These are phyloP conservation scores for Nemania serpens DNA, from an alignment of 2,329 filamentous ascomycete species.

Conservation along the genomic window DNA sequence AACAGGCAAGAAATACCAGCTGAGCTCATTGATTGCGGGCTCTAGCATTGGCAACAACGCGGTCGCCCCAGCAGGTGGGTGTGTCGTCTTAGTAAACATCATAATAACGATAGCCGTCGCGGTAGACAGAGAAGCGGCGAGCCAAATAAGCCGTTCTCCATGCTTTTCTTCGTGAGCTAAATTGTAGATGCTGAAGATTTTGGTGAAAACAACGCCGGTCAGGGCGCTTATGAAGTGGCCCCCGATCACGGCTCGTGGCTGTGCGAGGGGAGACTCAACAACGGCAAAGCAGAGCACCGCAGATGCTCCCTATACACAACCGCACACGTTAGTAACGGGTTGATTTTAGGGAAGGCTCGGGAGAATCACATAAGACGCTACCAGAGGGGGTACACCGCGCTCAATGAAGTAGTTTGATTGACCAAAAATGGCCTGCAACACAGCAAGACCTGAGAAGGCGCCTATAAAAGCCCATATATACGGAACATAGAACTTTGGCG, in stretches of 20 bases:
- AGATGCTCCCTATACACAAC: neutral
- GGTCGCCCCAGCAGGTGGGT: conserved; percentile 12
- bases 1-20: conserved; percentile 7
- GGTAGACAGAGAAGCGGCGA: conserved; percentile 5
- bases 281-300: conserved; percentile 10
- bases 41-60: conserved; percentile 1
- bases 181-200: conserved; percentile 6
- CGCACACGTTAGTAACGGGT: neutral
- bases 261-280: conserved; percentile 7
- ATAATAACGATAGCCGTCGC: neutral
- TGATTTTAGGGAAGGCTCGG: neutral
- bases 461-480: conserved; percentile 14
- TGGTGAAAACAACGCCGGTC: conserved; percentile 1
- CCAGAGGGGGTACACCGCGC: conserved; percentile 7
- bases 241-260: conserved; percentile 12
- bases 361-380: conserved; percentile 12
- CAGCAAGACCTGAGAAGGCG: conserved; percentile 1
- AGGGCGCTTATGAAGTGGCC: conserved; percentile 17
- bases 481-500: neutral
- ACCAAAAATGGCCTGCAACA: conserved; percentile 13
- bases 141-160: neutral
- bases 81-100: conserved; percentile 2
- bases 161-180: neutral
- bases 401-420: conserved; percentile 9
- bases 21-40: conserved; percentile 1